phyloP scores from a whole-genome alignment of 1,139 yeast genomes.

The Hyphopichia fennica region DNA sequence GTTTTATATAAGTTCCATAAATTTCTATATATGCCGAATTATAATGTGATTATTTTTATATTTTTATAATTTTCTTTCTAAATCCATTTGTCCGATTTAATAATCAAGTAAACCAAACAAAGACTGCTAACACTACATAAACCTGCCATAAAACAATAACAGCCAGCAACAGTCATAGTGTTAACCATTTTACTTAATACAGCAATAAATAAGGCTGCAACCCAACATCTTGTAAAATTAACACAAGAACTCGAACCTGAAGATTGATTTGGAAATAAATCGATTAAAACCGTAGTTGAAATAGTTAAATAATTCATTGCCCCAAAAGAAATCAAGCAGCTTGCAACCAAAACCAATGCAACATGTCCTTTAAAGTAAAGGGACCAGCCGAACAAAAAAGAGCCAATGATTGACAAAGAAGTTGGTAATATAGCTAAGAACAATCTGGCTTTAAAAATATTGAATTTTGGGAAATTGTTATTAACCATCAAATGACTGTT shows the following conservation, averaged over 20 bases:
- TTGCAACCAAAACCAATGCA: conserved; percentile 55
- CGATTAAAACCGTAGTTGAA: conserved; percentile 58
- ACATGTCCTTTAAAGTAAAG: conserved; percentile 47
- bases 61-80: neutral
- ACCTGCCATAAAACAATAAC: conserved; percentile 56
- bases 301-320: conserved; percentile 52
- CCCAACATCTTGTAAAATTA: conserved; percentile 59
- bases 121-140: conserved; percentile 6
- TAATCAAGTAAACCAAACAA: conserved; percentile 5
- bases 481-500: conserved; percentile 40
- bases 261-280: conserved; percentile 56
- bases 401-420: conserved; percentile 32
- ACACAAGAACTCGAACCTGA: conserved; percentile 64
- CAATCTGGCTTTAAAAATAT: conserved; percentile 28
- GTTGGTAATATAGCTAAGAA: conserved; percentile 26
- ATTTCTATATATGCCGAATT: no score
- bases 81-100: conserved; percentile 6
- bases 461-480: conserved; percentile 33
- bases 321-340: conserved; percentile 54
- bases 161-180: conserved; percentile 59
- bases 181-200: conserved; percentile 57
- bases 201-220: conserved; percentile 64
- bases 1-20: no score
- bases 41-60: neutral
- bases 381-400: conserved; percentile 72